These are phyloP conservation scores for Hexamita inflata DNA, from an alignment of 208 protist genomes.

Conservation along the genomic window DNA sequence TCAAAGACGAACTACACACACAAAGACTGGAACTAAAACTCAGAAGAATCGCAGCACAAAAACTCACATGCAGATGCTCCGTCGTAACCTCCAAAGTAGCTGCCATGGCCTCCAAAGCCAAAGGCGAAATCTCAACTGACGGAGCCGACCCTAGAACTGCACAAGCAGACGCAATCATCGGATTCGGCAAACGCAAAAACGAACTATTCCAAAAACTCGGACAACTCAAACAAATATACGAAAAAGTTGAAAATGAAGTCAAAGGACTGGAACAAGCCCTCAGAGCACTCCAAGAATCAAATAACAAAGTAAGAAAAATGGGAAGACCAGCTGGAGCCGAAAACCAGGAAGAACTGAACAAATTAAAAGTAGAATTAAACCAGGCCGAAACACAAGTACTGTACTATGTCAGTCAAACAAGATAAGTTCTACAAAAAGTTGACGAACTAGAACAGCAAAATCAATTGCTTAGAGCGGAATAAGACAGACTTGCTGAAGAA, in stretches of 20 bases:
- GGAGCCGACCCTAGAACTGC: constrained; percentile 19
- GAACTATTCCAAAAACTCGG: not conserved
- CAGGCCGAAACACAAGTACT: not conserved
- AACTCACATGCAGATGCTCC: not conserved
- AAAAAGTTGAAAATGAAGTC: constrained; percentile 8
- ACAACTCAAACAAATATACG: too few species aligned
- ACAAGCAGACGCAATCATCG: constrained; percentile 18
- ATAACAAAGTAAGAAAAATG: not conserved
- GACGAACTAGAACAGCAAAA: not conserved
- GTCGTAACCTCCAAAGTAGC: not conserved
- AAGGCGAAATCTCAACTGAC: not conserved
- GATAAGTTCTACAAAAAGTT: not conserved
- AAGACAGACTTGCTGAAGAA: not conserved
- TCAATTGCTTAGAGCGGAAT: not conserved
- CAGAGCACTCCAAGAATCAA: not conserved
- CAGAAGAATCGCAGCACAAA: not conserved
- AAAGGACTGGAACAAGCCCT: constrained; percentile 8
- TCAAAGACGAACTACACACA: not conserved
- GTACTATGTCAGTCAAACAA: not conserved
- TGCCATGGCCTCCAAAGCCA: not conserved
- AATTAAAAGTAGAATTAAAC: not conserved
- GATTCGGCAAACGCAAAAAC: not conserved
- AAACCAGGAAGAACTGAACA: not conserved
- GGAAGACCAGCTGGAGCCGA: not conserved
- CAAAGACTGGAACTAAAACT: not conserved